Evolutionary conservation across 306 rosid species (phyloP).

Genomic region (Abrus precatorius): DNA sequence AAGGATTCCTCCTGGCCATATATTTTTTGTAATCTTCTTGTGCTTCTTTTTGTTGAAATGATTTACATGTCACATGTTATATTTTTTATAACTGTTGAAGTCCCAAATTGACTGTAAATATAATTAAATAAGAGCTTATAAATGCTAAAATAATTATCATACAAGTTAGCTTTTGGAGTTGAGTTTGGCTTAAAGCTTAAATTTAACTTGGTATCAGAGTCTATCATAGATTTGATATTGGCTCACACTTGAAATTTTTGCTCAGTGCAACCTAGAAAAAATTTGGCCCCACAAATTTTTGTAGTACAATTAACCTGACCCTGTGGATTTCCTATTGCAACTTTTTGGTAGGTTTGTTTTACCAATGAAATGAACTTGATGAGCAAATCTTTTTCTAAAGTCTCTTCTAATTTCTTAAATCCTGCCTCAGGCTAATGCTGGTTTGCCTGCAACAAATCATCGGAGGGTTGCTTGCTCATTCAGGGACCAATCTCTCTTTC

Average conservation of each 20-base stretch:
- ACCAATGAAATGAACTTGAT: neutral
- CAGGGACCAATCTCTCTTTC: constrained; percentile 92
- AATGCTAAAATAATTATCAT: too few species aligned
- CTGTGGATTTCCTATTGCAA: neutral
- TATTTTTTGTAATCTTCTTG: neutral
- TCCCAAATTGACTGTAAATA: too few species aligned
- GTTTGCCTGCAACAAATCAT: constrained; percentile 93
- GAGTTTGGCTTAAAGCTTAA: too few species aligned
- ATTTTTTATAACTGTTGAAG: neutral
- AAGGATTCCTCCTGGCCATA: constrained; percentile 9
- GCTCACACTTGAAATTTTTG: too few species aligned
- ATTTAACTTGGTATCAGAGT: too few species aligned
- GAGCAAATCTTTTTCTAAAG: neutral
- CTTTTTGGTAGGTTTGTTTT: neutral
- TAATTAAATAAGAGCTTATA: too few species aligned
- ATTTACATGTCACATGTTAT: neutral
- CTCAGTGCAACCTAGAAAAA: too few species aligned
- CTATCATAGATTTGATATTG: too few species aligned
- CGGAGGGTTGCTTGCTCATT: constrained; percentile 97
- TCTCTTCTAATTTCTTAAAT: constrained; percentile 45
- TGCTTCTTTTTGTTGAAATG: neutral
- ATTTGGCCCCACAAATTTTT: too few species aligned
- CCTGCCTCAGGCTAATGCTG: constrained; percentile 82
- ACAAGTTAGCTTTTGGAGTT: too few species aligned
- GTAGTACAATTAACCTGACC: too few species aligned